These are phyloP conservation scores for Blepharisma stoltei DNA, from an alignment of 73 alveolate genomes.

Conservation along the genomic window DNA sequence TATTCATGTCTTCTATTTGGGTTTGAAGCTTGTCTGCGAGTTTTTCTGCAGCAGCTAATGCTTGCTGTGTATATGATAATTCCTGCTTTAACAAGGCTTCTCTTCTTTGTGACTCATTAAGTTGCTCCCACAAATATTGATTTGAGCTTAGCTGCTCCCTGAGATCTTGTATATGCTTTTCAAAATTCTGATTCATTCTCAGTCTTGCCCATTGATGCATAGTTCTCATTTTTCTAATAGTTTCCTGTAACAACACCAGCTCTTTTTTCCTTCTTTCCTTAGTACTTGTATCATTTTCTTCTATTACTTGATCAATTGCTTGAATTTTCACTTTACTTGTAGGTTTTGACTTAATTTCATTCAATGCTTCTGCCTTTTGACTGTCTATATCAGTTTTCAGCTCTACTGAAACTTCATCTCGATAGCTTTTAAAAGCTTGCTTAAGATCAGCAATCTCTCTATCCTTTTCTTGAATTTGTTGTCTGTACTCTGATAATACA, in stretches of 20 bases:
- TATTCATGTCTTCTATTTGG: conserved; percentile 68
- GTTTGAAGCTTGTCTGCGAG: conserved; percentile 80
- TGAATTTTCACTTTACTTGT: conserved; percentile 34
- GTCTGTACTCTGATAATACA: conserved; percentile 71
- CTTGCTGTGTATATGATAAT: conserved; percentile 78
- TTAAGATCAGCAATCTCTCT: conserved; percentile 60
- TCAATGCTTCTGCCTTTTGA: conserved; percentile 57
- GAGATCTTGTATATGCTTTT: conserved; percentile 75
- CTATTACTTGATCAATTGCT: conserved; percentile 2
- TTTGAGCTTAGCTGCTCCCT: conserved; percentile 81
- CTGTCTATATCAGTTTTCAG: conserved; percentile 68
- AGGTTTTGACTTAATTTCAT: conserved; percentile 48
- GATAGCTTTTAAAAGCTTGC: conserved; percentile 71
- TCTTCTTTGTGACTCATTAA: conserved; percentile 87
- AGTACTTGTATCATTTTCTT: conserved; percentile 33
- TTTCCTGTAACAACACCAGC: conserved; percentile 38
- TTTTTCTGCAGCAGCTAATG: conserved; percentile 87
- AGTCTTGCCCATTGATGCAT: conserved; percentile 45
- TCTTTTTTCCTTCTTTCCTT: conserved; percentile 32
- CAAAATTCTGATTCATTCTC: conserved; percentile 54
- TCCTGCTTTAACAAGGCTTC: conserved; percentile 85
- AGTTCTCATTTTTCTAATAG: conserved; percentile 40
- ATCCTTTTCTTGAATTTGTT: conserved; percentile 56
- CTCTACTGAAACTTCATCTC: conserved; percentile 67
- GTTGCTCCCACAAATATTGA: conserved; percentile 85